Conservation (phyloP, 306 rosid species). For the Cucumis cinereus region DNA sequence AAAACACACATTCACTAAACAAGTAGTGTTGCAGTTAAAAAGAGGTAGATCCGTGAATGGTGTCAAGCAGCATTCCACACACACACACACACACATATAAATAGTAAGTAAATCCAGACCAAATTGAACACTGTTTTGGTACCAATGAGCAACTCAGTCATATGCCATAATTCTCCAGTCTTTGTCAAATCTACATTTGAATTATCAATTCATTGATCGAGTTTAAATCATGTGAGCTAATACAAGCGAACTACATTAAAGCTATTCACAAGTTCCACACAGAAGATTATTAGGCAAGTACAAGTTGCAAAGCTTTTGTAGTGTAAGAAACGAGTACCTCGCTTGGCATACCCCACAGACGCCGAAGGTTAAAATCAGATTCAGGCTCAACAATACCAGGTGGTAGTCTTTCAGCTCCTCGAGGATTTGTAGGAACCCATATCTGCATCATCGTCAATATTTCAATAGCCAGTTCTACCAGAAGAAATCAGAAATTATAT, state of each 20-base stretch:
- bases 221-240: neutral
- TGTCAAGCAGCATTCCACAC: neutral
- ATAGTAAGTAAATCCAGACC: neutral
- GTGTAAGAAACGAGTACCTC: constrained; percentile 38
- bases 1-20: neutral
- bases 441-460: constrained; percentile 41
- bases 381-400: constrained; percentile 56
- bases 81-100: too few relatives aligned
- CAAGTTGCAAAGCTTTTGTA: constrained; percentile 3
- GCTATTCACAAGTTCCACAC: neutral
- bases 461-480: constrained; percentile 12
- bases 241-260: neutral
- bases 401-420: constrained; percentile 77
- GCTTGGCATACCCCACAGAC: constrained; percentile 64
- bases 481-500: constrained; percentile 6
- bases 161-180: neutral
- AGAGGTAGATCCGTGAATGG: neutral
- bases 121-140: neutral
- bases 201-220: neutral
- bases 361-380: constrained; percentile 68
- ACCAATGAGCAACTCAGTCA: neutral
- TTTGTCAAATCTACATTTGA: neutral
- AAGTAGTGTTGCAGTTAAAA: neutral
- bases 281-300: neutral
- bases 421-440: constrained; percentile 85